phyloP scores from a whole-genome alignment of 163 green algal species.

The Chlamydomonas reinhardtii region DNA sequence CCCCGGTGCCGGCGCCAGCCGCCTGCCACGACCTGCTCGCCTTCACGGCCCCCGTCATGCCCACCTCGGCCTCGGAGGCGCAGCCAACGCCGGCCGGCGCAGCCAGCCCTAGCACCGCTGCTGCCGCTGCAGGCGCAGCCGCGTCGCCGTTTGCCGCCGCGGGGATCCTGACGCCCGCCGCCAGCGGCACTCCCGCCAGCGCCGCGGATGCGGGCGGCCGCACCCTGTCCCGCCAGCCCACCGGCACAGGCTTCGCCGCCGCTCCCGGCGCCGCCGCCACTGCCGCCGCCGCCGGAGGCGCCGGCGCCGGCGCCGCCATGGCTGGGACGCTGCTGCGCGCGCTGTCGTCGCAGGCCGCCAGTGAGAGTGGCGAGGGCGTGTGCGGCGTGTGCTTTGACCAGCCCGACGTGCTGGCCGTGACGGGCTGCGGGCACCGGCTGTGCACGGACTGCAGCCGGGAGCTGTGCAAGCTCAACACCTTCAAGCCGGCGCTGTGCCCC shows the following conservation, averaged over 20 bases:
- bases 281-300: too few species aligned
- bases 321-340: constrained; percentile 34
- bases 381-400: constrained; percentile 57
- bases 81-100: too few species aligned
- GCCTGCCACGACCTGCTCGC: background rate
- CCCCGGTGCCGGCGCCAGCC: too few species aligned
- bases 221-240: background rate
- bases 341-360: constrained; percentile 24
- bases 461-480: constrained; percentile 61
- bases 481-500: constrained; percentile 64
- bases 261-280: background rate
- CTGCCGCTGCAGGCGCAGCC: background rate
- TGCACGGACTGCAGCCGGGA: constrained; percentile 60
- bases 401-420: constrained; percentile 30
- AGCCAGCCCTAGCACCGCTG: background rate
- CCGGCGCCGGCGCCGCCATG: background rate
- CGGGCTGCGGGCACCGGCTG: constrained; percentile 52
- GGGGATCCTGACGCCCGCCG: background rate
- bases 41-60: too few species aligned
- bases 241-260: background rate
- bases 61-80: background rate
- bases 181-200: background rate
- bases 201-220: background rate
- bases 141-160: background rate
- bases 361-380: constrained; percentile 36